Percentiles rank a stretch among this genome's conserved stretches.
phyloP scores from a whole-genome alignment of 1,284 basidiomycete species.

The Mrakiaceae sp. region DNA sequence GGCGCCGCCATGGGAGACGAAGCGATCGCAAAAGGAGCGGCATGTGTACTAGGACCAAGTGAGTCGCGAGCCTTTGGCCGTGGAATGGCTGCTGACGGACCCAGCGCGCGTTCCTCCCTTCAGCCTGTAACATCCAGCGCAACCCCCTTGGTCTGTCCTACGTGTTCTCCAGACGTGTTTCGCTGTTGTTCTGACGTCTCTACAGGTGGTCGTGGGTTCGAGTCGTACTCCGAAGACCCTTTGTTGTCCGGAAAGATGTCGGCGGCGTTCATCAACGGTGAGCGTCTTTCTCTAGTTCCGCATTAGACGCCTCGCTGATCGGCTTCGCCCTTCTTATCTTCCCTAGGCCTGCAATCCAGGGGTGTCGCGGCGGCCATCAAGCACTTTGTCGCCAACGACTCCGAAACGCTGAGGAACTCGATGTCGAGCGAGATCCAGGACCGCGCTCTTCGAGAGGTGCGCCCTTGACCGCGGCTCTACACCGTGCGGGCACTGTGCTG shows the following conservation, averaged over 20 bases:
- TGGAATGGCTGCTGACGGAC: too few relatives aligned
- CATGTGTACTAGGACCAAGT: too few relatives aligned
- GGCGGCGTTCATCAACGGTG: conserved; percentile 58
- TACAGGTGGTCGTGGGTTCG: conserved; percentile 46
- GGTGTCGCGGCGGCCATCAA: conserved; percentile 9
- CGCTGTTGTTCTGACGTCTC: too few relatives aligned
- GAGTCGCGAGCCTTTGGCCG: background rate
- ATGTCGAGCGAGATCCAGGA: conserved; percentile 22
- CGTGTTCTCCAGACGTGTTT: too few relatives aligned
- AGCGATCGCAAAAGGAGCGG: conserved; percentile 47
- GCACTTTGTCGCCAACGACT: conserved; percentile 58
- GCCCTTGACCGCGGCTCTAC: conserved; percentile 17
- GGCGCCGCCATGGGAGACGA: conserved; percentile 54
- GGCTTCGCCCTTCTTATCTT: too few relatives aligned
- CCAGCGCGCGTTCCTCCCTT: conserved; percentile 50
- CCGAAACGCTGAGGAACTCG: conserved; percentile 45
- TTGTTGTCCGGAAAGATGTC: conserved; percentile 57
- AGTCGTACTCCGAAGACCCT: conserved; percentile 72
- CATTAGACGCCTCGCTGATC: conserved; percentile 18
- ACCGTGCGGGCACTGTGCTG: background rate
- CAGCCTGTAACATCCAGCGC: conserved; percentile 69
- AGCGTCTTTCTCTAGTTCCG: conserved; percentile 51
- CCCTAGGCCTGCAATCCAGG: background rate
- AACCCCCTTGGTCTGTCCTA: conserved; percentile 43
- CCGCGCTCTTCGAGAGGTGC: conserved; percentile 55